A percentile compares a stretch with the other conserved stretches of the same genome.
Evolutionary conservation across 805 yeast species (phyloP).

Genomic region (Candida silvicultrix): DNA sequence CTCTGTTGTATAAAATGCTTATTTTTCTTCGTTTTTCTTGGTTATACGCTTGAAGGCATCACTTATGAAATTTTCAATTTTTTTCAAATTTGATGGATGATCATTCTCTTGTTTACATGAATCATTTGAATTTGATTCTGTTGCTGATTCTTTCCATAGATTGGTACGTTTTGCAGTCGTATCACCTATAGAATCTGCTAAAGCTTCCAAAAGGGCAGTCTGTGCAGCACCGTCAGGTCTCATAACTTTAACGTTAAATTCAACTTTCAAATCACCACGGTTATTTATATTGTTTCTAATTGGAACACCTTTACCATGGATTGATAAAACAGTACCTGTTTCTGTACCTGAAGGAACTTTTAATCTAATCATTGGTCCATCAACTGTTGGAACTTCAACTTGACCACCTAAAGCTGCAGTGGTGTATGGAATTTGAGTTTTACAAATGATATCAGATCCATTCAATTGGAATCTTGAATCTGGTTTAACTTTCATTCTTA

Average conservation of each 20-base stretch:
- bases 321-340: constrained; percentile 61
- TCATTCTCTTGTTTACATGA: constrained; percentile 12
- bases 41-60: constrained; percentile 36
- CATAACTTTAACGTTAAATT: constrained; percentile 62
- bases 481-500: constrained; percentile 70
- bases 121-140: neutral
- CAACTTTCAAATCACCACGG: constrained; percentile 79
- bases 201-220: constrained; percentile 83
- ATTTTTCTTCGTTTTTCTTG: constrained; percentile 22
- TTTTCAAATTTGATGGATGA: constrained; percentile 42
- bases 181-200: constrained; percentile 88
- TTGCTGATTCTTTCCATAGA: constrained; percentile 12
- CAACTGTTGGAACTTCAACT: constrained; percentile 84
- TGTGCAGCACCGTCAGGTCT: constrained; percentile 81
- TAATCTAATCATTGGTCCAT: constrained; percentile 68
- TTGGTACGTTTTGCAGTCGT: constrained; percentile 61
- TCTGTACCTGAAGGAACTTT: constrained; percentile 85
- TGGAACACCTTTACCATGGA: constrained; percentile 89
- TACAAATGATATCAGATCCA: constrained; percentile 59
- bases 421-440: constrained; percentile 76
- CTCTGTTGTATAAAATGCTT: constrained; percentile 3
- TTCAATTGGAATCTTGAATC: constrained; percentile 67
- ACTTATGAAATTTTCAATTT: constrained; percentile 47
- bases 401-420: constrained; percentile 96
- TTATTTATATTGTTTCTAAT: constrained; percentile 39